These are phyloP conservation scores for Penicillium subrubescens DNA, from an alignment of 495 filamentous ascomycete species.

Conservation along the genomic window DNA sequence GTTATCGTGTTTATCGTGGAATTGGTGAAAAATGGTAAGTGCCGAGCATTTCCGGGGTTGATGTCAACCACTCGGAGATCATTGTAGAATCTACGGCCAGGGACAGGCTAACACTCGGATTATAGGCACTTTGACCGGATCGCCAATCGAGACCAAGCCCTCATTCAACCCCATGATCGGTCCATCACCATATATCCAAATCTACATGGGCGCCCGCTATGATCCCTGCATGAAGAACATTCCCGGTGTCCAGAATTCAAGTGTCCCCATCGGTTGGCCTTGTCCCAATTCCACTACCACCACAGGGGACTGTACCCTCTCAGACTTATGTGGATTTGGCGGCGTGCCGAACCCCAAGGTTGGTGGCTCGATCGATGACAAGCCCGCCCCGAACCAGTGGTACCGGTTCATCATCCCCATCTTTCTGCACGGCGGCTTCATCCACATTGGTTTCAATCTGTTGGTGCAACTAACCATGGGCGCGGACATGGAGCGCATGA, in stretches of 20 bases:
- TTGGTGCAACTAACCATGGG: conserved; percentile 86
- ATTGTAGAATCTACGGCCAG: not conserved
- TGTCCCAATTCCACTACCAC: conserved; percentile 75
- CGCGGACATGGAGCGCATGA: conserved; percentile 83
- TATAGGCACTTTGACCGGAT: conserved; percentile 47
- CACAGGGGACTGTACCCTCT: conserved; percentile 65
- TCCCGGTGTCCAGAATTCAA: conserved; percentile 61
- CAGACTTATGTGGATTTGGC: conserved; percentile 77
- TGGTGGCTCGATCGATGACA: conserved; percentile 43
- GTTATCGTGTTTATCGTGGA: conserved; percentile 88
- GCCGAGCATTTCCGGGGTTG: not conserved
- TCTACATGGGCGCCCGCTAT: conserved; percentile 95
- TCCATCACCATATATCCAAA: conserved; percentile 83
- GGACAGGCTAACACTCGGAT: not conserved
- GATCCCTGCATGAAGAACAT: conserved; percentile 92
- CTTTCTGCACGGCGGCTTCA: conserved; percentile 88
- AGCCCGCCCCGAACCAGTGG: conserved; percentile 82
- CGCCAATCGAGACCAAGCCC: conserved; percentile 83
- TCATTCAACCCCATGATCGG: conserved; percentile 96
- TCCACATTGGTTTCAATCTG: conserved; percentile 96
- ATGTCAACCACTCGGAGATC: not conserved
- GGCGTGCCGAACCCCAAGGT: conserved; percentile 64
- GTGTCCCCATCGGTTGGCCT: conserved; percentile 57
- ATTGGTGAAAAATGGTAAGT: conserved; percentile 77
- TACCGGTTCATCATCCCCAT: conserved; percentile 95